phyloP scores from a whole-genome alignment of 768 basidiomycete species.

The Mycena venus region DNA sequence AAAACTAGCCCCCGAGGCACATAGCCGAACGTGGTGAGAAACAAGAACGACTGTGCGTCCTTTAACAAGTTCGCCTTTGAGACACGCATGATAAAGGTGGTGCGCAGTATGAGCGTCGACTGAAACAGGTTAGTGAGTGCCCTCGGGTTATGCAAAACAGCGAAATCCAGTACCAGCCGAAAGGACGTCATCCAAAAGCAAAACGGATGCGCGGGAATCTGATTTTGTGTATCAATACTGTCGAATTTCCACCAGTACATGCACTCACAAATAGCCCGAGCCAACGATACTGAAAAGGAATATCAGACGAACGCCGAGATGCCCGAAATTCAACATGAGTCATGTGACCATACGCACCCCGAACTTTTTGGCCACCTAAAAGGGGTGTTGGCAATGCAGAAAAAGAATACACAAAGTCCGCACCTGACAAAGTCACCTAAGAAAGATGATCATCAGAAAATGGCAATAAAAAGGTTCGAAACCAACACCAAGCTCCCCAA shows the following conservation, averaged over 20 bases:
- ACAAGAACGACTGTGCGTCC: slow-evolving; percentile 93
- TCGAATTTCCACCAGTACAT: background rate
- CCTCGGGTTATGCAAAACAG: no score
- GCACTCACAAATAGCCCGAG: slow-evolving; percentile 78
- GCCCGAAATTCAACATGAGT: background rate
- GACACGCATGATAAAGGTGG: slow-evolving; percentile 87
- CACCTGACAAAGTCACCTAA: slow-evolving; percentile 62
- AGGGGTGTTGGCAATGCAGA: no score
- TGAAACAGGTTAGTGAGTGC: slow-evolving; percentile 28
- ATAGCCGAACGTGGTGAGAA: slow-evolving; percentile 94
- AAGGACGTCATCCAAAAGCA: slow-evolving; percentile 88
- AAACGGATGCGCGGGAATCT: slow-evolving; percentile 82
- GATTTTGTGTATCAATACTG: background rate
- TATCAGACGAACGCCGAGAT: slow-evolving; percentile 31
- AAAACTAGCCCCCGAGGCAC: slow-evolving; percentile 82
- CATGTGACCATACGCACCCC: slow-evolving; percentile 39
- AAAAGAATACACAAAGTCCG: no score
- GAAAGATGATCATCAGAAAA: background rate
- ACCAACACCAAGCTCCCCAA: slow-evolving; percentile 46
- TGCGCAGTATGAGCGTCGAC: slow-evolving; percentile 95
- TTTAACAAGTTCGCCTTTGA: slow-evolving; percentile 84
- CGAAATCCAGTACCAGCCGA: slow-evolving; percentile 56
- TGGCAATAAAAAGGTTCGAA: background rate
- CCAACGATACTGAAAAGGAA: slow-evolving; percentile 68
- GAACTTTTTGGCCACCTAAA: slow-evolving; percentile 69